phyloP scores from a whole-genome alignment of 1,284 basidiomycete genomes.

The Ustilago hordei region DNA sequence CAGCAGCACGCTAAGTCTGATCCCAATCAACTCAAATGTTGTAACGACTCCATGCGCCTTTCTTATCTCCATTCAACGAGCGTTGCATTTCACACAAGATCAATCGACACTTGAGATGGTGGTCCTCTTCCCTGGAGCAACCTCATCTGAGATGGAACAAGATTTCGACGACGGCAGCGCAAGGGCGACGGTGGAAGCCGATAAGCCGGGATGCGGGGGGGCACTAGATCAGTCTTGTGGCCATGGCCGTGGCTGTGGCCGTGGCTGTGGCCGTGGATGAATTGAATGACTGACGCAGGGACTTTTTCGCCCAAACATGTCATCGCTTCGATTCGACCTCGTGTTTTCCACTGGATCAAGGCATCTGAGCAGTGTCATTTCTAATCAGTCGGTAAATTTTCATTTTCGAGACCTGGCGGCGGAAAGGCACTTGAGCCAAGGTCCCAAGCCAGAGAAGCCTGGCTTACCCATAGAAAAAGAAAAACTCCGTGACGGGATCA shows the following conservation, averaged over 20 bases:
- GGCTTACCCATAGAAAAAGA: not conserved
- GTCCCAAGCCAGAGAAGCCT: not conserved
- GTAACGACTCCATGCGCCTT: not conserved
- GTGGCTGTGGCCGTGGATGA: not conserved
- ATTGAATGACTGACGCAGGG: constrained; percentile 11
- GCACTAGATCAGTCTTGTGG: constrained; percentile 19
- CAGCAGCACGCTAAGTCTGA: not conserved
- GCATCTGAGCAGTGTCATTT: constrained; percentile 12
- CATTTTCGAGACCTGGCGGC: not conserved
- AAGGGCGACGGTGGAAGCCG: not conserved
- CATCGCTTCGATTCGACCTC: constrained; percentile 10
- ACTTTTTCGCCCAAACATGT: constrained; percentile 13
- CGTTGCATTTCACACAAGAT: not conserved
- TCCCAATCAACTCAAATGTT: not conserved
- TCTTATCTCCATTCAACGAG: not conserved
- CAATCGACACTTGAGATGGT: not conserved
- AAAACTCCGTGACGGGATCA: constrained; percentile 38
- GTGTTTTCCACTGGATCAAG: no score
- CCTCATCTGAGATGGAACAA: not conserved
- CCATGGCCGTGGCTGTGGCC: not conserved
- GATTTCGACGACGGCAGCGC: constrained; percentile 4
- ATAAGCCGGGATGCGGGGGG: constrained; percentile 12
- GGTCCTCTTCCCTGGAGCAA: not conserved
- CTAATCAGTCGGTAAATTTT: not conserved
- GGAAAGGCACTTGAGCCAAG: not conserved